Conservation (phyloP, 2,329 filamentous ascomycete species). For the Fusarium proliferatum region DNA sequence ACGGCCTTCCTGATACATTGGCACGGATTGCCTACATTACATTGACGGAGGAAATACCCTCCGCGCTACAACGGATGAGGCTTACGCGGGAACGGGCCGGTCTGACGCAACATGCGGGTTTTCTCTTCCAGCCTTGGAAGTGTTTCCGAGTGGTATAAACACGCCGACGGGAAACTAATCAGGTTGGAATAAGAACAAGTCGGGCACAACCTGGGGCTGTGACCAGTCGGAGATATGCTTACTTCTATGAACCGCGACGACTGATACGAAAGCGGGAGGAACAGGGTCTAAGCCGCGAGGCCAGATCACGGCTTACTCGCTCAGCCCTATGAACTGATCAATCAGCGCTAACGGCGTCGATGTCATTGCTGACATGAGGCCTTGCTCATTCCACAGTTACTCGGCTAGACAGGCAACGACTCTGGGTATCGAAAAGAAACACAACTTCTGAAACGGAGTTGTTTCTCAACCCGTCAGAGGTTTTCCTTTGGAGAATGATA, state of each 20-base stretch:
- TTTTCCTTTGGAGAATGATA: neutral
- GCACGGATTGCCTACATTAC: neutral
- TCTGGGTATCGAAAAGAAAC: neutral
- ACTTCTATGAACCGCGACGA: neutral
- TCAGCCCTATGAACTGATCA: constrained; percentile 22
- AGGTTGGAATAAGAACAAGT: neutral
- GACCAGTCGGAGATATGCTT: neutral
- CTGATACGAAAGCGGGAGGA: neutral
- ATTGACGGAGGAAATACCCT: neutral
- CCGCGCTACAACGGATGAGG: constrained; percentile 6
- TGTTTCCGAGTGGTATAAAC: constrained; percentile 11
- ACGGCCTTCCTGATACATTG: neutral
- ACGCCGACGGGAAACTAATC: neutral
- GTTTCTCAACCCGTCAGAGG: neutral
- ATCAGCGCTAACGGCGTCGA: neutral
- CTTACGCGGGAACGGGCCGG: constrained; percentile 27
- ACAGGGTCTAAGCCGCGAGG: neutral
- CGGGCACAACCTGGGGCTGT: neutral
- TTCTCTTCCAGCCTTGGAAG: neutral
- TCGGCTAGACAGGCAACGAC: neutral
- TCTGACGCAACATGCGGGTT: constrained; percentile 9
- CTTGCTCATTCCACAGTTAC: neutral
- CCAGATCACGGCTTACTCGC: neutral
- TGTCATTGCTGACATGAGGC: constrained; percentile 2
- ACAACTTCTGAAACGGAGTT: neutral